Conservation (phyloP, 2,329 filamentous ascomycete genomes). For the Ophiosphaerella narmari region DNA sequence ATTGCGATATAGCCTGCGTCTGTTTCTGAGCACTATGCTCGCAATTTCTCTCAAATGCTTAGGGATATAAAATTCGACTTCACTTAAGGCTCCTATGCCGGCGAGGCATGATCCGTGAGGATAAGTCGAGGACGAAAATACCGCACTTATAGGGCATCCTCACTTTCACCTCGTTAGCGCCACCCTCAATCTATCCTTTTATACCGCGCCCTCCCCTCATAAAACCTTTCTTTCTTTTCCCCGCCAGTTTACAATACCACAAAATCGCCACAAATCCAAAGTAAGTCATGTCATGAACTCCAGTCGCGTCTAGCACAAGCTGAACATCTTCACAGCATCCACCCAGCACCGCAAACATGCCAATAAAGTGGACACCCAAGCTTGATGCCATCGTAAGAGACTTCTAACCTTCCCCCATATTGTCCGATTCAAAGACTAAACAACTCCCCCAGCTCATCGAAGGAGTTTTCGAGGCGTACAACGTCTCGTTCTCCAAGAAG, state of each 20-base stretch:
- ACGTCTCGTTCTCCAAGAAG: constrained; percentile 12
- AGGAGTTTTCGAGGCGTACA: neutral
- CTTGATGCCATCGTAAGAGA: constrained; percentile 1
- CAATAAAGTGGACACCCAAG: neutral
- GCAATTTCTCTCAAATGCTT: too few relatives aligned
- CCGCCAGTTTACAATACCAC: neutral
- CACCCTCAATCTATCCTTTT: neutral
- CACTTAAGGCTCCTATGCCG: too few relatives aligned
- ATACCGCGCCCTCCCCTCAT: neutral
- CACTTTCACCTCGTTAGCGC: neutral
- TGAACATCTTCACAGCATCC: neutral
- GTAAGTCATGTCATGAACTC: neutral
- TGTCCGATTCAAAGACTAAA: neutral
- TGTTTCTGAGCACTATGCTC: too few relatives aligned
- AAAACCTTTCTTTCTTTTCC: neutral
- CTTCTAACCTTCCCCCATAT: neutral
- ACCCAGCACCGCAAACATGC: neutral
- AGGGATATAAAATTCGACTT: too few relatives aligned
- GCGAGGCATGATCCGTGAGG: neutral
- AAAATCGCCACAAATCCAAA: neutral
- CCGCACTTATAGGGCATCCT: neutral
- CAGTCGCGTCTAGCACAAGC: neutral
- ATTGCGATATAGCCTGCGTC: too few relatives aligned
- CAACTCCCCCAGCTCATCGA: neutral
- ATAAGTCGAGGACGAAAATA: neutral